Base-by-base conservation (phyloP, 768 basidiomycete genomes). In the Suillus hirtellus region DNA sequence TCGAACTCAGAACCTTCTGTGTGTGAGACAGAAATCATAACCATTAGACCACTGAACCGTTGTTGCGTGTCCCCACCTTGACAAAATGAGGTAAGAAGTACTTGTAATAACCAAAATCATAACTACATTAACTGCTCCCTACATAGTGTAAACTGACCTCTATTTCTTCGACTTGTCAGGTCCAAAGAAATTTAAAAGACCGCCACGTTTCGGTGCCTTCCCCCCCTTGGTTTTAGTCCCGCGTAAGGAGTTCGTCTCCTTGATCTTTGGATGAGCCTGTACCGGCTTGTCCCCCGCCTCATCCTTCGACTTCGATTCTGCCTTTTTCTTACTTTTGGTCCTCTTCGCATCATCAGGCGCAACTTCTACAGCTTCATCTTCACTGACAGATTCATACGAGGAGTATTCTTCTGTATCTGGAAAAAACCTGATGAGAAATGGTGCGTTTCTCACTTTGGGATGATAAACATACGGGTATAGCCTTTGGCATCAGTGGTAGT, bases 341-440 rank as follows among this genome's bases (percentile, higher is more conserved):
- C 71, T 77, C 12, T 42, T 49, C 8, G 61, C 38, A 35, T 65
- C 62, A 64, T 66, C 64, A 38, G 66, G 64, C 34, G 72, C 81
- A 1, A 73, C 77, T 11, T 75, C 84, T 35, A 73, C 80, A 2
- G 74, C 77, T 15, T 75, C 85, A 35, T 87, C 81, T 62, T 86
- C 89, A 9, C 83, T 84, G 9, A 89, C 89, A 10, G 90, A 92
- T 74, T 94, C 92, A 70, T 90, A 93, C 19, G 85, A 86, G 8
- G 90, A 90, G 71, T 90, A 89, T 71, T 93, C 92, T 70, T 91
- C 88, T 43, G 82, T 88, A 17, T 84, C 92, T 93, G 66, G 1
- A 59, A 50, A 31, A 11, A 46, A 12, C 10, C 40, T 44, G 34
- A 21, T 11, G 54, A 60, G 67, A 27, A 40, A 64, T 10, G 43